phyloP scores from a whole-genome alignment of 2,329 filamentous ascomycete species.

The Beauveria sp. region DNA sequence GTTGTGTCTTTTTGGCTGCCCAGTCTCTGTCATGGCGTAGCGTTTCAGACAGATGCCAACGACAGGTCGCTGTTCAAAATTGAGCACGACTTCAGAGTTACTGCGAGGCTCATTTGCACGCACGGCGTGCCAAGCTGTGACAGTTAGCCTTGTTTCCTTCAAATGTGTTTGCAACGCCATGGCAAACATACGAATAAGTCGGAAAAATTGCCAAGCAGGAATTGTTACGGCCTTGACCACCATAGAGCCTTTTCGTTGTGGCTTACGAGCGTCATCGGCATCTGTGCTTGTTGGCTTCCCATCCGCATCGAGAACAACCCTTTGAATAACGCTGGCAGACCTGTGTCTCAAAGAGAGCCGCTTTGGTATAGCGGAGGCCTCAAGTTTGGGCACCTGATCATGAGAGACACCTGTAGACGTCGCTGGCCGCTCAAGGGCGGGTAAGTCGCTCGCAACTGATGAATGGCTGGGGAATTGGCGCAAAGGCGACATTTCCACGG shows the following conservation, averaged over 20 bases:
- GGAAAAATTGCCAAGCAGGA: constrained; percentile 97
- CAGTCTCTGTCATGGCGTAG: constrained; percentile 64
- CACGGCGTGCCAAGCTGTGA: constrained; percentile 72
- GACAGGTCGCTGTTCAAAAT: constrained; percentile 79
- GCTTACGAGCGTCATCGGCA: constrained; percentile 34
- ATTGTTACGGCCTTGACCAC: constrained; percentile 79
- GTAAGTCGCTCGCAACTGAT: constrained; percentile 1
- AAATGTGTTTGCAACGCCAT: background rate
- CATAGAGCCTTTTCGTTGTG: constrained; percentile 38
- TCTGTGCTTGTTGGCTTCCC: constrained; percentile 36
- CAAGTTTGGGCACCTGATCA: background rate
- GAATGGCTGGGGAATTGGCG: constrained; percentile 6
- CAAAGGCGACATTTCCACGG: constrained; percentile 22
- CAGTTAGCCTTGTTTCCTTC: constrained; percentile 25
- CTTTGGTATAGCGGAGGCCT: constrained; percentile 23
- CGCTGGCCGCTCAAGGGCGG: constrained; percentile 1
- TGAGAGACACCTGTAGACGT: background rate
- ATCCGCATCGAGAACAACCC: constrained; percentile 46
- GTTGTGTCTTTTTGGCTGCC: constrained; percentile 62
- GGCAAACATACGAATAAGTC: constrained; percentile 66
- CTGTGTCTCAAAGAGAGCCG: constrained; percentile 34
- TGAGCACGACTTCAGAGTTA: constrained; percentile 77
- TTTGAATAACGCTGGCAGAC: constrained; percentile 55
- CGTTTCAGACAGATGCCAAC: constrained; percentile 90
- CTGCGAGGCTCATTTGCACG: constrained; percentile 44